Evolutionary conservation across 805 yeast genomes (phyloP), one percentile per base, ranked within the genome.

Genomic region (Isabelozyma heimii): DNA sequence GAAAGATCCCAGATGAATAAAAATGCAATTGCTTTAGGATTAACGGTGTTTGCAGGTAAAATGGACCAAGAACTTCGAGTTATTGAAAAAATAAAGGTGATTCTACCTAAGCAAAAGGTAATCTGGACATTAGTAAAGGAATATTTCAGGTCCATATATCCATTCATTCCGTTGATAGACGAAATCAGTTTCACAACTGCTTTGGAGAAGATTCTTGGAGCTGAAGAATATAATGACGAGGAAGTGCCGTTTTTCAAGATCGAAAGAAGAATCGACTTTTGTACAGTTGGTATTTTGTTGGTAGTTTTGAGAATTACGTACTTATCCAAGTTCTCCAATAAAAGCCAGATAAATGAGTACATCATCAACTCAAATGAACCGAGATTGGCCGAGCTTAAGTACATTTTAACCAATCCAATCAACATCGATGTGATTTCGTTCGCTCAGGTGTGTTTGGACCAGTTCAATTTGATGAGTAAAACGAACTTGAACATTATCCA

Each of bases 131-230:
- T 83, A 44, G 66, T 85, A 27, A 81, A 83, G 50, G 69, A 83
- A 52, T 86, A 80, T 53, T 86, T 86, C 59, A 73, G 72, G 9
- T 72, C 75, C 33, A 65, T 85, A 5, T 87, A 87, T 60, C 78
- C 87, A 12, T 83, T 79, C 48, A 71, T 85, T 56, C 91, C 94
- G 2, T 82, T 79, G 52, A 65, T 85, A 33, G 90, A 85, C 62
- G 89, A 85, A 59, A 67, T 56, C 46, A 69, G 70, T 8, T 80
- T 82, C 59, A 73, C 73, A 46, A 54, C 54, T 15, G 75, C 76
- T 44, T 61, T 82, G 14, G 54, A 66, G 1, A 59, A 72, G 20
- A 74, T 83, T 6, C 64, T 83, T 30, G 86, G 83, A 2, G 54
- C 64, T 2, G 65, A 57, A 46, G 62, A 42, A 41, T 60, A 44